These are phyloP conservation scores for Neurospora sp. DNA, from an alignment of 495 filamentous ascomycete species.

Conservation along the genomic window DNA sequence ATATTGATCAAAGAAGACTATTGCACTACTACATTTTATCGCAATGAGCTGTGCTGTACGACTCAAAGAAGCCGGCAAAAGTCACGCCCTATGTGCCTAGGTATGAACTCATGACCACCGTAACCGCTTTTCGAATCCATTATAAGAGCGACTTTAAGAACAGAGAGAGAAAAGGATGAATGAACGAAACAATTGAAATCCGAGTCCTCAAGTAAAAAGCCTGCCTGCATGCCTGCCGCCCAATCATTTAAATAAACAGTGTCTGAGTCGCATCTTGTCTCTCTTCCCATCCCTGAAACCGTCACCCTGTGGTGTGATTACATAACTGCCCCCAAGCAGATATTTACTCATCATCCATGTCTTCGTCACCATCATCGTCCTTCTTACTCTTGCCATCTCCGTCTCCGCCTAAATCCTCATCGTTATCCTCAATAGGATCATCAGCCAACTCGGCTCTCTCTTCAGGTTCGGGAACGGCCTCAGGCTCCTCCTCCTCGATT, in stretches of 20 bases:
- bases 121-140: neutral
- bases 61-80: neutral
- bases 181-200: neutral
- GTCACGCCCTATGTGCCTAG: neutral
- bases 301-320: neutral
- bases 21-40: neutral
- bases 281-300: neutral
- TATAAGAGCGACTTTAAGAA: neutral
- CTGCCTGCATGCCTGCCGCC: neutral
- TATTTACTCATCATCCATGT: conserved; percentile 45
- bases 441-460: conserved; percentile 29
- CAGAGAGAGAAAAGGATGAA: neutral
- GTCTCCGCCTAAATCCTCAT: conserved; percentile 40
- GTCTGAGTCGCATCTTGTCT: neutral
- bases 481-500: conserved; percentile 36
- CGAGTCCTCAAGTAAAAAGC: neutral
- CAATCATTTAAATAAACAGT: neutral
- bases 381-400: neutral
- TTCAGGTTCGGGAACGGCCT: conserved; percentile 21
- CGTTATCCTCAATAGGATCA: conserved; percentile 26
- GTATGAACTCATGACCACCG: neutral
- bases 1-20: neutral
- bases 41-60: neutral
- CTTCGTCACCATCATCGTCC: conserved; percentile 10
- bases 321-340: conserved; percentile 45